Percentiles rank a stretch among this genome's conserved stretches.
These are phyloP conservation scores for Dothidotthia symphoricarpi DNA, from an alignment of 2,329 filamentous ascomycete species.

Conservation along the genomic window DNA sequence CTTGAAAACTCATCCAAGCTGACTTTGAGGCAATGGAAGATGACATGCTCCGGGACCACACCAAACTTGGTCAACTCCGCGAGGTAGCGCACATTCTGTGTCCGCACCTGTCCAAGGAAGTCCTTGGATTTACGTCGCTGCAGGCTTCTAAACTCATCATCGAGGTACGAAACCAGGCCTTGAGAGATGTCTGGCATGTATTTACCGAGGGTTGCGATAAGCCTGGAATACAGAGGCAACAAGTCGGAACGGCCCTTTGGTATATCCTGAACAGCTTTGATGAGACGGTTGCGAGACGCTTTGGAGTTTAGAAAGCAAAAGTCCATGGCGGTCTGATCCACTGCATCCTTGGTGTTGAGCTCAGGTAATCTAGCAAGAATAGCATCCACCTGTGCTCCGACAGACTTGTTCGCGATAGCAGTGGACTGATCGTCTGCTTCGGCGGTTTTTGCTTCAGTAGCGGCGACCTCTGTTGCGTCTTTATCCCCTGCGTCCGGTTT, in stretches of 20 bases:
- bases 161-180: constrained; percentile 84
- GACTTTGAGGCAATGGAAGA: constrained; percentile 98
- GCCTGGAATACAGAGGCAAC: constrained; percentile 83
- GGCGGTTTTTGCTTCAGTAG: constrained; percentile 50
- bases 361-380: constrained; percentile 86
- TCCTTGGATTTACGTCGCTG: constrained; percentile 98
- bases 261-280: constrained; percentile 91
- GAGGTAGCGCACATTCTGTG: constrained; percentile 95
- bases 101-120: constrained; percentile 88
- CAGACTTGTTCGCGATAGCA: constrained; percentile 96
- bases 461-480: constrained; percentile 44
- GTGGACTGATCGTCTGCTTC: constrained; percentile 79
- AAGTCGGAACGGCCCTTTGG: constrained; percentile 92
- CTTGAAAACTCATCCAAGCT: constrained; percentile 95
- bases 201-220: constrained; percentile 88
- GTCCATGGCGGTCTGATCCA: constrained; percentile 90
- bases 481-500: constrained; percentile 45
- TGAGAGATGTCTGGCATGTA: constrained; percentile 95
- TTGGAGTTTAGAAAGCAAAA: constrained; percentile 99
- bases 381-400: constrained; percentile 93
- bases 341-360: constrained; percentile 82
- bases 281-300: constrained; percentile 87
- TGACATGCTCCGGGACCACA: constrained; percentile 95
- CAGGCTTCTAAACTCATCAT: constrained; percentile 94
- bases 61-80: constrained; percentile 98